A percentile compares a stretch with the other conserved stretches of the same genome.
These are phyloP conservation scores for Prunus dulcis DNA, from an alignment of 306 rosid genomes.

Conservation along the genomic window DNA sequence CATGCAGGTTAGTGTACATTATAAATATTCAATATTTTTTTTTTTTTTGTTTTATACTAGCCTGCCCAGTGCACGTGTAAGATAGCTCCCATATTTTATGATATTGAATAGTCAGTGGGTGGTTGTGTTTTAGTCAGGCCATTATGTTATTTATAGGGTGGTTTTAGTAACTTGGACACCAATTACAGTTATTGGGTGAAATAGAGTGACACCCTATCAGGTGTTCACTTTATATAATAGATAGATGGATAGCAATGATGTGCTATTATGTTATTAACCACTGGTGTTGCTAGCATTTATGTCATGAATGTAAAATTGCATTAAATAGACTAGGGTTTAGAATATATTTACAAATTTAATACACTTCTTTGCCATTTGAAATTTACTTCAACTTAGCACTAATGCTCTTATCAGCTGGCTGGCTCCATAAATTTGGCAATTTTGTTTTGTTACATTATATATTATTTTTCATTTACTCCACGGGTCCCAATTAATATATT, in stretches of 20 bases:
- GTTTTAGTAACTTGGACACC: not conserved
- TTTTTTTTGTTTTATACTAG: not conserved
- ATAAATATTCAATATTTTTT: not conserved
- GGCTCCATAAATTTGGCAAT: not conserved
- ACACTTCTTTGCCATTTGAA: not conserved
- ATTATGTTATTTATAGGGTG: not conserved
- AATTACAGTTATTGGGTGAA: no score
- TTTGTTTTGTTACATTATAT: not conserved
- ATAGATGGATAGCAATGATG: no score
- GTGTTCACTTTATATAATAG: no score
- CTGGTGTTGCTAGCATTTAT: not conserved
- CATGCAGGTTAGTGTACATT: conserved; percentile 70
- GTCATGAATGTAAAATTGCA: not conserved
- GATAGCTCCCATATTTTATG: not conserved
- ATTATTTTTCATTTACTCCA: no score
- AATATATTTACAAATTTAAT: no score
- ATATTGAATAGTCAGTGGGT: not conserved
- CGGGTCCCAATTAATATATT: not conserved
- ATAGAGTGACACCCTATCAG: no score
- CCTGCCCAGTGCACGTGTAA: not conserved
- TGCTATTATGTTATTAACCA: not conserved
- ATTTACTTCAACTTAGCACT: not conserved
- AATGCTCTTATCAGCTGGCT: not conserved
- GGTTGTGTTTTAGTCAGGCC: not conserved
- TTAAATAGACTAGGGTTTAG: no score